Conservation (phyloP, 2,329 filamentous ascomycete species). For the Myriosclerotinia curreyana region DNA sequence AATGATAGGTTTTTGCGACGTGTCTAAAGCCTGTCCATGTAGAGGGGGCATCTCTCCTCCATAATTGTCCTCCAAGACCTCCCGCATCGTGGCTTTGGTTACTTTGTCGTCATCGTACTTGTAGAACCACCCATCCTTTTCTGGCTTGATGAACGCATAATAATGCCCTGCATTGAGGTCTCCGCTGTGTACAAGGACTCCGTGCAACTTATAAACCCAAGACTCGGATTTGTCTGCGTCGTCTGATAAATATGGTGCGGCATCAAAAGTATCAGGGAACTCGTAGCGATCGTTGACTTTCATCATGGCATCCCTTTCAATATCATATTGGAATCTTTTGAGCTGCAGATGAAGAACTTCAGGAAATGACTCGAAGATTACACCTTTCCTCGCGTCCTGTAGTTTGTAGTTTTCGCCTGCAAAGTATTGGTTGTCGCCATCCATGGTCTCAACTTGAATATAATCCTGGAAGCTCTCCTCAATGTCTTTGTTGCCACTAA, state of each 20-base stretch:
- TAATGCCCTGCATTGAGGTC: conserved; percentile 98
- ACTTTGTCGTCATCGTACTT: conserved; percentile 97
- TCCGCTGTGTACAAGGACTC: conserved; percentile 92
- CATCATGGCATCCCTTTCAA: conserved; percentile 95
- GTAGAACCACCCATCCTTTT: conserved; percentile 92
- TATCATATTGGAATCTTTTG: conserved; percentile 97
- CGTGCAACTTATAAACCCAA: conserved; percentile 89
- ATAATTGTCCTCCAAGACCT: conserved; percentile 95
- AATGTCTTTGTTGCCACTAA: conserved; percentile 87
- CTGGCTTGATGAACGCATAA: conserved; percentile 93
- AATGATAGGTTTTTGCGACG: conserved; percentile 58
- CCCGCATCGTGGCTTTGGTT: conserved; percentile 85
- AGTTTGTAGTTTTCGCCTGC: conserved; percentile 85
- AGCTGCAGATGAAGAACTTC: conserved; percentile 92
- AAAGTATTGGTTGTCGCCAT: conserved; percentile 98
- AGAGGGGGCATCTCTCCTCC: conserved; percentile 65
- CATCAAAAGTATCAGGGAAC: conserved; percentile 80
- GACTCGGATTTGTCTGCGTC: conserved; percentile 84
- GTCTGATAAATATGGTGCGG: conserved; percentile 80
- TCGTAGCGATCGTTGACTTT: conserved; percentile 95
- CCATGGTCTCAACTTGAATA: conserved; percentile 91
- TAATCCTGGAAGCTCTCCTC: conserved; percentile 96
- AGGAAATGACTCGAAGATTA: conserved; percentile 94
- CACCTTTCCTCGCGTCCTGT: conserved; percentile 95
- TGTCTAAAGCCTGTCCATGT: conserved; percentile 46